Base-by-base conservation (phyloP, 345 rosid species). In the Excoecaria cochinchinensis region DNA sequence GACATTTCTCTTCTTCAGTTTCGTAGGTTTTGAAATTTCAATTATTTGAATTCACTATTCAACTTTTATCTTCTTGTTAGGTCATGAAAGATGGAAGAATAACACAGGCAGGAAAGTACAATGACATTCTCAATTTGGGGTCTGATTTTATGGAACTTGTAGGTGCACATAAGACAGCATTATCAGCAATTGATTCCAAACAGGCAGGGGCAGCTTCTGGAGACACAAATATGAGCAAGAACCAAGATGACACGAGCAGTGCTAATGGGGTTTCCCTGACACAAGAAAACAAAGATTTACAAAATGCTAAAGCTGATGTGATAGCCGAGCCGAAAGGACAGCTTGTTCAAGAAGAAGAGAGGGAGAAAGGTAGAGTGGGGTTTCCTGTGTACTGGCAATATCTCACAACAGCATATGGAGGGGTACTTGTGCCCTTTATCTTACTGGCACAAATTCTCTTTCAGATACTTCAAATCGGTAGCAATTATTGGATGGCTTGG, bases 11-110 rank as follows among this genome's bases (percentile, higher is more conserved):
- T 24, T 22, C 21, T 53, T 44, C 48, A 44, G 48, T 44, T 44
- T 6, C 10, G 4, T 44, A 44, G 7, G 48, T 8, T 8, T 6
- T 6, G n/a, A n/a, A n/a, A n/a, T n/a, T n/a, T n/a, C n/a, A n/a
- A n/a, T n/a, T n/a, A n/a, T n/a, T n/a, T n/a, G 48, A 44, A 44
- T 44, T 4, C n/a, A 67, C 72, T 19, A 24, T 19, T 56, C 25
- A 59, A 31, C 2, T 31, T 31, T 31, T 31, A 31, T 31, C 31
- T 59, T 71, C 24, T 73, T 38, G 78, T 57, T 84, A 94, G 98
- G 97, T 94, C 76, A 92, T 92, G 97, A 88, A 88, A 83, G 89
- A 91, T 71, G 98, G 98, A 79, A 92, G 82, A 84, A 89, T 94
- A 50, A 86, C 87, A 73, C 95, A 94, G 84, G 92, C 97, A 71